Evolutionary conservation across 2,329 filamentous ascomycete species (phyloP), one percentile per base, ranked within the genome.

Genomic region (Colletotrichum sp.): DNA sequence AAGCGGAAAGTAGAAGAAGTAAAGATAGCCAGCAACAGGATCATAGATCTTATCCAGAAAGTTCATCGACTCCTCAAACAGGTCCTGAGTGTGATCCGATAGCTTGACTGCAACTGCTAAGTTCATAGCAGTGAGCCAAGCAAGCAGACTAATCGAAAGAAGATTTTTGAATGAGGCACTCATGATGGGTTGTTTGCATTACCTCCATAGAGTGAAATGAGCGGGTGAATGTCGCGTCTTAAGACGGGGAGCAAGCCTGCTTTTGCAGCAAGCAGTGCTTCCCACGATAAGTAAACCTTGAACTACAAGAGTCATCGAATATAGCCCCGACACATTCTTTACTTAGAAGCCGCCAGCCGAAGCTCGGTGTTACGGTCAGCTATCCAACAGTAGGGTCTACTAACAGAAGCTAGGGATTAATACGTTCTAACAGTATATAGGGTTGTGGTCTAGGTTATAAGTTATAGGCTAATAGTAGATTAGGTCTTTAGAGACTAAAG

Each of bases 41-140:
- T 93, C 91, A 77, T 91, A 92, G 61, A 87, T 88, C 3, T 81
- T 83, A 77, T 92, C 91, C 83, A 92, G 84, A 83, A 88, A 89
- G 6, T 80, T 75, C 89, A 91, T 91, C 2, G 88, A 88, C 80
- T 88, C 83, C 58, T 87, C 82, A 66, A 90, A 85, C 60, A 88
- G 81, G 10, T 81, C 77, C 68, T 85, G 82, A 6, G 84, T 82
- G 78, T 85, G 80, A 4, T 21, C 58, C 10, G 77, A 76, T 55
- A 81, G n/a, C 43, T 43, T 43, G 36, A 43, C 16, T 43, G 36
- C 36, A 43, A 5, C 36, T 43, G 36, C 36, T 43, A 18, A 1
- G 5, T 9, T 9, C 36, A 43, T 1, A 43, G 36, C 36, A 43
- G 8, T 43, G 5, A 43, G 5, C 8, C 36, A 43, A 8, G 16